phyloP scores from a whole-genome alignment of 2,329 filamentous ascomycete species.

The Ophiostoma tasmaniense region DNA sequence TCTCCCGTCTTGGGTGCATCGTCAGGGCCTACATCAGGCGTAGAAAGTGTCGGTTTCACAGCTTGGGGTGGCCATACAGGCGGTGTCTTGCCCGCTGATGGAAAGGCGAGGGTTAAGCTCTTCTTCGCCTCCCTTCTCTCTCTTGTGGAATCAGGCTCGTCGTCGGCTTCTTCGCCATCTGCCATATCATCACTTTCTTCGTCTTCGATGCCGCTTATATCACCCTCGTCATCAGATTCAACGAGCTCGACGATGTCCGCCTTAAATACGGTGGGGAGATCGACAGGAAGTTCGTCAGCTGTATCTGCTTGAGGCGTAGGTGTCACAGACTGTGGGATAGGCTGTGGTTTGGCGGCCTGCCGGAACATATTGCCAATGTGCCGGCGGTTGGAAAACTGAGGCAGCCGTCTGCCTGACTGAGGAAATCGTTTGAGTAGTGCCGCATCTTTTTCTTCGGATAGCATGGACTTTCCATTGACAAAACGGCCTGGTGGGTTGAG shows the following conservation, averaged over 20 bases:
- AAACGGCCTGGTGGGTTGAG: conserved; percentile 74
- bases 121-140: background rate
- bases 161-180: conserved; percentile 1
- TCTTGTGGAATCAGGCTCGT: background rate
- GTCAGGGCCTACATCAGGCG: background rate
- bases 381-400: conserved; percentile 75
- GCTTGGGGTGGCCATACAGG: background rate
- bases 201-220: conserved; percentile 1
- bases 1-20: background rate
- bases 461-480: conserved; percentile 39
- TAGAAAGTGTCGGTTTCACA: background rate
- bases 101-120: background rate
- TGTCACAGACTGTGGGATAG: background rate
- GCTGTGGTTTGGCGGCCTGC: background rate
- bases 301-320: background rate
- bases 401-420: conserved; percentile 72
- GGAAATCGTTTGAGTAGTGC: conserved; percentile 42
- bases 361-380: conserved; percentile 90
- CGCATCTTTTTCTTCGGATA: conserved; percentile 7
- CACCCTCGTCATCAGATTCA: conserved; percentile 10
- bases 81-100: background rate
- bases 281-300: background rate
- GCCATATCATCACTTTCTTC: conserved; percentile 4
- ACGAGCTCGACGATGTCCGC: conserved; percentile 9
- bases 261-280: conserved; percentile 12